Evolutionary conservation across 805 yeast genomes (phyloP).

Genomic region (Ogataea paradorogensis): DNA sequence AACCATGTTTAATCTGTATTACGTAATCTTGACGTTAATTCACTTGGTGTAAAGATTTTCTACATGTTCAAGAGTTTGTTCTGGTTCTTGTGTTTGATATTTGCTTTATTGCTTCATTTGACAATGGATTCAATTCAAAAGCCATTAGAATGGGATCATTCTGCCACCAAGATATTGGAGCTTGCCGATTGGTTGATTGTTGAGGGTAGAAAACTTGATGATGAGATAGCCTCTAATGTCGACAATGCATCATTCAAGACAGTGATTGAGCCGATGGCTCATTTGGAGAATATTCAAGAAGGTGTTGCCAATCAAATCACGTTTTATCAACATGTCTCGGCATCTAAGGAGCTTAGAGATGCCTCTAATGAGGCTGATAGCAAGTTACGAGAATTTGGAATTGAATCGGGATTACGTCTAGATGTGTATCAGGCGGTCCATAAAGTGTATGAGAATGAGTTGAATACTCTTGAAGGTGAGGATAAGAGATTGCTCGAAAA

Average conservation of each 20-base stretch:
- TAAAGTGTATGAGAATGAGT: slow-evolving; percentile 43
- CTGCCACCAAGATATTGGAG: slow-evolving; percentile 46
- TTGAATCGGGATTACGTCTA: slow-evolving; percentile 63
- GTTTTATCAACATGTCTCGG: slow-evolving; percentile 72
- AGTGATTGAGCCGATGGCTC: slow-evolving; percentile 52
- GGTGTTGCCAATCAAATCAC: slow-evolving; percentile 50
- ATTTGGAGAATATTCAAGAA: slow-evolving; percentile 47
- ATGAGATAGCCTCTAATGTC: slow-evolving; percentile 45
- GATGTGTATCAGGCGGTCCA: slow-evolving; percentile 63
- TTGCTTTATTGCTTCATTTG: slow-evolving; percentile 1
- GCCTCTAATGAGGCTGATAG: slow-evolving; percentile 66
- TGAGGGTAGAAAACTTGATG: slow-evolving; percentile 45
- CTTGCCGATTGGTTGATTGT: slow-evolving; percentile 45
- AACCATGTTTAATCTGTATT: too few species aligned
- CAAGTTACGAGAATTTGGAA: slow-evolving; percentile 50
- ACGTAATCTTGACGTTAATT: too few species aligned
- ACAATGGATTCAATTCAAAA: slow-evolving; percentile 27
- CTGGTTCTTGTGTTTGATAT: slow-evolving; percentile 4
- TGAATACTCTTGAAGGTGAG: slow-evolving; percentile 45
- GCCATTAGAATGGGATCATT: slow-evolving; percentile 58
- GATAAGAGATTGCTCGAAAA: slow-evolving; percentile 57
- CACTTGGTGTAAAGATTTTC: slow-evolving; percentile 3
- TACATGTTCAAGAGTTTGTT: slow-evolving; percentile 4
- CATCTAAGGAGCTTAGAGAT: slow-evolving; percentile 62
- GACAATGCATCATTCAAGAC: slow-evolving; percentile 53